These are phyloP conservation scores for Blastobotrys capitulatus DNA, from an alignment of 1,139 yeast species.

Conservation along the genomic window DNA sequence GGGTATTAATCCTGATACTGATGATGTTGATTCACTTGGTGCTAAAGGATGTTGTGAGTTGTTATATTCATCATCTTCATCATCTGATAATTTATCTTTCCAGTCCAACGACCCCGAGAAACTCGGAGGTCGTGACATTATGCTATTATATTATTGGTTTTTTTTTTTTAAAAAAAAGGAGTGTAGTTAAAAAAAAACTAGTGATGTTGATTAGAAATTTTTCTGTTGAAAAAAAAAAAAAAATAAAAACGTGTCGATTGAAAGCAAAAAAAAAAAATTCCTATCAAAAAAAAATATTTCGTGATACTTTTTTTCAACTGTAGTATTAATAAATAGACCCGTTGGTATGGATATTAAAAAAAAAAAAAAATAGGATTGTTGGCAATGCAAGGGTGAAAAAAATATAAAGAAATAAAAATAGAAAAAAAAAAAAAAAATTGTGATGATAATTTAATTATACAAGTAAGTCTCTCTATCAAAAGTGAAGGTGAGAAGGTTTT, in stretches of 20 bases:
- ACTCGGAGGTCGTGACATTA: conserved; percentile 8
- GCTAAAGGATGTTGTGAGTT: background rate
- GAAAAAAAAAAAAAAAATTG: background rate
- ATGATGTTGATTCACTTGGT: conserved; percentile 5
- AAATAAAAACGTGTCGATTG: too few relatives aligned
- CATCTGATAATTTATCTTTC: background rate
- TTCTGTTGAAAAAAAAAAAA: background rate
- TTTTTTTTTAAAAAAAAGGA: too few relatives aligned
- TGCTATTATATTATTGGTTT: background rate
- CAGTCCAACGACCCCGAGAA: conserved; percentile 3
- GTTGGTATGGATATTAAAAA: too few relatives aligned
- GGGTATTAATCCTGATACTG: conserved; percentile 7
- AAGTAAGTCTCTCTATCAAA: too few relatives aligned
- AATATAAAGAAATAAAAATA: too few relatives aligned
- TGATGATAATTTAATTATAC: too few relatives aligned
- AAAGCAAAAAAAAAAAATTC: too few relatives aligned
- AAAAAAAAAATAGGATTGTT: too few relatives aligned
- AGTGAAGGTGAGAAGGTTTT: too few relatives aligned
- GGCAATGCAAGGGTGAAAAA: background rate
- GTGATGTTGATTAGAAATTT: background rate
- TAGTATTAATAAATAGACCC: too few relatives aligned
- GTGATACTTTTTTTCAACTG: too few relatives aligned
- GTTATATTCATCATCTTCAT: conserved; percentile 1
- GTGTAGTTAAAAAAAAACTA: background rate
- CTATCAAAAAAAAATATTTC: too few relatives aligned